Base-by-base conservation (phyloP, 345 rosid species). In the Mallotus nudiflorus region DNA sequence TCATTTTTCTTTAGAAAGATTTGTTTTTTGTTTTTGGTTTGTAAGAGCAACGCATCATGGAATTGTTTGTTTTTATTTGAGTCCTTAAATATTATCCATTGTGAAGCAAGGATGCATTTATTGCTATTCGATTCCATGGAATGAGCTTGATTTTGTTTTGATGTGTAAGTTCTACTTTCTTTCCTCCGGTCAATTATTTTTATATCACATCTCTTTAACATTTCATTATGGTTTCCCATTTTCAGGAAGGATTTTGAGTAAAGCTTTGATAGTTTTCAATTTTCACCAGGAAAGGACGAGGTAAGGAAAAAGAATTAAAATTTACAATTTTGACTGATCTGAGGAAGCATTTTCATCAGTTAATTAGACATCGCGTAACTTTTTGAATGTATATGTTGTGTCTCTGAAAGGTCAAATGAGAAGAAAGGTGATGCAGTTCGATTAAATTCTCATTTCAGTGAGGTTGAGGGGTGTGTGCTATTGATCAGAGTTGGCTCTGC, bases 71-170 rank as follows among this genome's bases (percentile, higher is more conserved):
- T 15, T 24, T 31, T 0, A 49, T 62, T 6, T 18, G 57, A 42
- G 39, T 25, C 58, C 29, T n/a, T 25, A 44, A 13, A 11, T 61
- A 15, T 28, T 18, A 16, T 27, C 42, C 13, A 6, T 50, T n/a
- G 13, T 66, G 70, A n/a, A 61, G 69, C 31, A 59, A 54, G n/a
- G 53, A 62, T 61, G 62, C 39, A 68, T 58, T 65, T 24, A 28
- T 44, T 24, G 31, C 51, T 67, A 59, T 73, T 54, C 40, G 31
- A 46, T 58, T 62, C 37, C 12, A 20, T 40, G 13, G 51, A 54
- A 22, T 58, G 49, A 33, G 40, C 11, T 6, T 18, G 45, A 18
- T 22, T 20, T 35, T 15, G 49, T 19, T 59, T 54, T 28, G 27
- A 59, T 59, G n/a, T 31, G 62, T n/a, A 16, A 28, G 40, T 29